Percentiles rank a stretch among this genome's conserved stretches.
These are phyloP conservation scores for Andrographis paniculata DNA, from an alignment of 305 asterid species.

Conservation along the genomic window DNA sequence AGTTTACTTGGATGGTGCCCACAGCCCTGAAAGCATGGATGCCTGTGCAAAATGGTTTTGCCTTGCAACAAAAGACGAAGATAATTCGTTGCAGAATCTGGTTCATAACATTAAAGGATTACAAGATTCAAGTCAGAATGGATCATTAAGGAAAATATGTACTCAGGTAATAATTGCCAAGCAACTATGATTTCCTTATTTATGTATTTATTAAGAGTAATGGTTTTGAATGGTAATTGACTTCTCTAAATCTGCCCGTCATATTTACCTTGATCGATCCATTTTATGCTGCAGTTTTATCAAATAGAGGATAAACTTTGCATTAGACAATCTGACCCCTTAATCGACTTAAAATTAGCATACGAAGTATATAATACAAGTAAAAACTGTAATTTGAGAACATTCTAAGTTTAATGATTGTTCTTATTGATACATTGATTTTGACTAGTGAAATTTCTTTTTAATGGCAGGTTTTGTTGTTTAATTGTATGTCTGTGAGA, in stretches of 20 bases:
- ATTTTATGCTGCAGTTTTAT: too few species aligned
- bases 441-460: constrained; percentile 18
- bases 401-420: neutral
- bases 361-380: too few species aligned
- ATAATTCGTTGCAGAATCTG: constrained; percentile 20
- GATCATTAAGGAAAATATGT: constrained; percentile 28
- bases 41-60: constrained; percentile 95
- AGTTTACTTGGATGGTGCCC: constrained; percentile 96
- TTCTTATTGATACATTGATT: constrained; percentile 4
- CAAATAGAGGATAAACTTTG: too few species aligned
- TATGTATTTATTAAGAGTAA: neutral
- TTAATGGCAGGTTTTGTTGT: constrained; percentile 81
- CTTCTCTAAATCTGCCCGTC: too few species aligned
- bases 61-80: constrained; percentile 51
- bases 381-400: too few species aligned
- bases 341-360: too few species aligned
- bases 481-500: constrained; percentile 97
- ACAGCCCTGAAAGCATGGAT: constrained; percentile 99
- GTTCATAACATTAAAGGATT: constrained; percentile 24
- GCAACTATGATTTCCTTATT: constrained; percentile 1
- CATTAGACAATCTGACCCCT: too few species aligned
- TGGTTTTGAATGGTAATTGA: neutral
- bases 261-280: too few species aligned
- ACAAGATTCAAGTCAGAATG: constrained; percentile 24
- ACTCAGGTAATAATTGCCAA: constrained; percentile 44